Evolutionary conservation across 2,329 filamentous ascomycete species (phyloP).

Genomic region (Pseudodiploospora longispora): DNA sequence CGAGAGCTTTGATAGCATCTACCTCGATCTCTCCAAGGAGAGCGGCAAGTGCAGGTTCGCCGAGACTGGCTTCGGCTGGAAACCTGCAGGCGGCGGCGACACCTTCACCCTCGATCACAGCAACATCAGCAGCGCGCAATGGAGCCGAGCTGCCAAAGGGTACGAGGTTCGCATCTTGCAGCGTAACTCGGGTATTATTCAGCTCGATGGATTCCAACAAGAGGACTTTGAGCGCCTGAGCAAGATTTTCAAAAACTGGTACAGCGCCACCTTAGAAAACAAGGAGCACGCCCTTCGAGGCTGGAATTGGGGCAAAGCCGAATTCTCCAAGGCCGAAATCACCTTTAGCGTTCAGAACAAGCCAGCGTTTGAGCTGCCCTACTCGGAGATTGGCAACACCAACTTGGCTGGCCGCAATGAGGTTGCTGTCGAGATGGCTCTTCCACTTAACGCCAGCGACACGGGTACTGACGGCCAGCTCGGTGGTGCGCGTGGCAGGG

Average conservation of each 20-base stretch:
- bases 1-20: constrained; percentile 96
- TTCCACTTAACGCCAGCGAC: constrained; percentile 62
- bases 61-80: constrained; percentile 93
- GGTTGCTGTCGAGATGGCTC: constrained; percentile 87
- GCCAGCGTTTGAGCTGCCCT: constrained; percentile 93
- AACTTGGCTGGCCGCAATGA: constrained; percentile 97
- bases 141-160: constrained; percentile 87
- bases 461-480: constrained; percentile 66
- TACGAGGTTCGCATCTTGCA: constrained; percentile 90
- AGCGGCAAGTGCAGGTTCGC: constrained; percentile 90
- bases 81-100: constrained; percentile 76
- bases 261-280: constrained; percentile 84
- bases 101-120: constrained; percentile 87
- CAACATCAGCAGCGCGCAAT: constrained; percentile 82
- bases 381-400: constrained; percentile 95
- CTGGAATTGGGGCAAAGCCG: constrained; percentile 99
- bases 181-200: constrained; percentile 75
- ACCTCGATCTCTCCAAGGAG: constrained; percentile 89
- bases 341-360: constrained; percentile 95
- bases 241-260: constrained; percentile 98
- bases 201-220: constrained; percentile 90
- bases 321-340: constrained; percentile 91
- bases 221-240: constrained; percentile 87
- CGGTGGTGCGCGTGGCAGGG: constrained; percentile 65
- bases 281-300: constrained; percentile 91